Evolutionary conservation across 2,329 filamentous ascomycete species (phyloP), one percentile per base, ranked within the genome.

Genomic region (Sarocladium strictum): DNA sequence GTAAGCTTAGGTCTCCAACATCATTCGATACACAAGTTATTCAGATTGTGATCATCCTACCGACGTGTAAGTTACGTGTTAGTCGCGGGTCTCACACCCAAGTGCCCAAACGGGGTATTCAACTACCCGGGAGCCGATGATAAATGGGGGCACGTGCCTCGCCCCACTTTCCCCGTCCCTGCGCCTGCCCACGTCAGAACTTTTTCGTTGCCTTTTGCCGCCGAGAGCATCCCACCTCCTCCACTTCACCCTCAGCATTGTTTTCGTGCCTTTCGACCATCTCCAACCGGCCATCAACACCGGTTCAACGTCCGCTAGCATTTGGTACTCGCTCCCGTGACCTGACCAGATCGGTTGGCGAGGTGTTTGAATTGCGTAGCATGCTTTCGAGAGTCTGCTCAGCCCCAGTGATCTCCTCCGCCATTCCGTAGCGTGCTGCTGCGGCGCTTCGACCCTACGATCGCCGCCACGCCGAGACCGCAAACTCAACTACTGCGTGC

Each of bases 121-220:
- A n/a, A 21, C 47, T 51, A 51, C 47, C 47, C 47, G 26, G 47
- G 27, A 51, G 14, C n/a, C 27, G n/a, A 17, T 3, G 23, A 51
- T 35, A 51, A 35, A 33, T 35, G 47, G 47, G 47, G 47, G 47
- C 47, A 51, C 47, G 47, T 51, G 47, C 47, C 47, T 51, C 14
- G 47, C 26, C 47, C 47, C 47, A 51, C 47, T 51, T 51, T 47
- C 23, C 43, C 43, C 43, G 43, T 47, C 24, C n/a, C 27, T 19
- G 27, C 47, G 24, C 24, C 47, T n/a, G 27, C 47, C 27, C 47
- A 51, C 47, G 47, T 51, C 47, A 51, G 47, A 51, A 51, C 9
- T 23, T 51, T 27, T 11, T 51, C 35, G 23, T 17, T 24, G 47
- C 47, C 27, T 51, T n/a, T n/a, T 35, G 27, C 27, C 47, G 47